Conservation (phyloP, 257 asterid genomes). For the Primulina huaijiensis region DNA sequence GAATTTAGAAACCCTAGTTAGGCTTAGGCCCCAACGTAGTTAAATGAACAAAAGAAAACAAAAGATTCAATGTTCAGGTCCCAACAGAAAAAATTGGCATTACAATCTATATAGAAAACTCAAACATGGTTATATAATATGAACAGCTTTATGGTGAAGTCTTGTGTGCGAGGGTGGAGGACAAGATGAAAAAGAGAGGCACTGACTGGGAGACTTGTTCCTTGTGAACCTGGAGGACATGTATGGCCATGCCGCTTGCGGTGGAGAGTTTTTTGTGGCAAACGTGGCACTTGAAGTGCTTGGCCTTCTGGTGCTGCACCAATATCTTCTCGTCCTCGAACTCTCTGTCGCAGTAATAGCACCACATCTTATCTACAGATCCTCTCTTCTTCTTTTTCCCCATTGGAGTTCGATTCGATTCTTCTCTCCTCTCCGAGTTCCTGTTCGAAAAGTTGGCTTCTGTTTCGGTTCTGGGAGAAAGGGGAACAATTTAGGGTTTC, state of each 20-base stretch:
- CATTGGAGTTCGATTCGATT: conserved; percentile 36
- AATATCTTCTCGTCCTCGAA: conserved; percentile 96
- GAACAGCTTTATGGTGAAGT: not conserved
- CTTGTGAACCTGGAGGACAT: conserved; percentile 96
- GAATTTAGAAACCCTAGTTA: conserved; percentile 3
- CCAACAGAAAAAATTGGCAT: not conserved
- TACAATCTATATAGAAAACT: not conserved
- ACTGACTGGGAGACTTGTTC: conserved; percentile 71
- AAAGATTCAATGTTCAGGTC: conserved; percentile 17
- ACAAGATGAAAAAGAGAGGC: not conserved
- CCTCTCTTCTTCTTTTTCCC: conserved; percentile 97
- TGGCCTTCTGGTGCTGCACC: conserved; percentile 98
- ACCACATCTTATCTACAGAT: conserved; percentile 72
- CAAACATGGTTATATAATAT: not conserved
- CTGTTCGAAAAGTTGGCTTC: not conserved
- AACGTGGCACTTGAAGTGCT: conserved; percentile 92
- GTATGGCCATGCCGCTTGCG: conserved; percentile 95
- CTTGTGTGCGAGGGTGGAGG: not conserved
- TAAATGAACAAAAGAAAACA: not conserved
- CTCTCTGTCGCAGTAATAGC: conserved; percentile 94
- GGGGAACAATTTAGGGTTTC: conserved; percentile 32
- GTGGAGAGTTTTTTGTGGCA: conserved; percentile 98
- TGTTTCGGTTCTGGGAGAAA: not conserved
- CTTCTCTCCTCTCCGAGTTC: not conserved
- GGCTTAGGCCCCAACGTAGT: not conserved